phyloP scores from a whole-genome alignment of 2,329 filamentous ascomycete genomes.

The Lasiodiplodia hormozganensis region DNA sequence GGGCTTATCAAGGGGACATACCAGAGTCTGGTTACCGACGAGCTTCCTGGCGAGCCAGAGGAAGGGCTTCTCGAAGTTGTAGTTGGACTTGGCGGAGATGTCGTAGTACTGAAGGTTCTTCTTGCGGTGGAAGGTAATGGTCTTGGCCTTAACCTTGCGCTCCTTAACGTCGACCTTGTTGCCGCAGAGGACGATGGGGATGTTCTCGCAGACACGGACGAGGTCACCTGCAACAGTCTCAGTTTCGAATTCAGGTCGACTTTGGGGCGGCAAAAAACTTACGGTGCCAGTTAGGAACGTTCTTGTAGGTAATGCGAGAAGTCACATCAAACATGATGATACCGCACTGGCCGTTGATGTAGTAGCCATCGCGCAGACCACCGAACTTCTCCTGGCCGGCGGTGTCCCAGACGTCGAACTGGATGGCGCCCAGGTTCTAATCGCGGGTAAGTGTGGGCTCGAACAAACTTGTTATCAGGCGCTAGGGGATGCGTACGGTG shows the following conservation, averaged over 20 bases:
- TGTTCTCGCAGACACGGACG: conserved; percentile 98
- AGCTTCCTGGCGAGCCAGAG: conserved; percentile 99
- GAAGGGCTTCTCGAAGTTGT: conserved; percentile 99
- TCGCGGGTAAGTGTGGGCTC: conserved; percentile 20
- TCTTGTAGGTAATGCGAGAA: conserved; percentile 99
- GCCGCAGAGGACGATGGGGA: conserved; percentile 95
- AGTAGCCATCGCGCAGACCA: conserved; percentile 99
- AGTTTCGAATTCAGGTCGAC: background rate
- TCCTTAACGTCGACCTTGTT: conserved; percentile 99
- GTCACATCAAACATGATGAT: conserved; percentile 99
- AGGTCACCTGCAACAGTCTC: conserved; percentile 74
- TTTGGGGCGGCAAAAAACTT: conserved; percentile 50
- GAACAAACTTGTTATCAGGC: conserved; percentile 34
- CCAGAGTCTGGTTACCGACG: conserved; percentile 87
- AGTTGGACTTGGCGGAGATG: conserved; percentile 99
- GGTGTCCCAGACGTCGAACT: conserved; percentile 99
- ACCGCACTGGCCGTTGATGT: conserved; percentile 99
- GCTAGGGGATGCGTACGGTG: conserved; percentile 72
- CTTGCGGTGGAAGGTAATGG: conserved; percentile 99
- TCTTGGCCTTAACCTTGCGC: conserved; percentile 99
- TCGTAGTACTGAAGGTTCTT: conserved; percentile 99
- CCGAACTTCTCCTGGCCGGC: conserved; percentile 99
- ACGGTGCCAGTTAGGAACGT: conserved; percentile 99
- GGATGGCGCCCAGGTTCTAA: conserved; percentile 90
- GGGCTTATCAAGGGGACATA: conserved; percentile 55